Conservation (phyloP, 768 basidiomycete genomes). For the Amanita fuliginea region DNA sequence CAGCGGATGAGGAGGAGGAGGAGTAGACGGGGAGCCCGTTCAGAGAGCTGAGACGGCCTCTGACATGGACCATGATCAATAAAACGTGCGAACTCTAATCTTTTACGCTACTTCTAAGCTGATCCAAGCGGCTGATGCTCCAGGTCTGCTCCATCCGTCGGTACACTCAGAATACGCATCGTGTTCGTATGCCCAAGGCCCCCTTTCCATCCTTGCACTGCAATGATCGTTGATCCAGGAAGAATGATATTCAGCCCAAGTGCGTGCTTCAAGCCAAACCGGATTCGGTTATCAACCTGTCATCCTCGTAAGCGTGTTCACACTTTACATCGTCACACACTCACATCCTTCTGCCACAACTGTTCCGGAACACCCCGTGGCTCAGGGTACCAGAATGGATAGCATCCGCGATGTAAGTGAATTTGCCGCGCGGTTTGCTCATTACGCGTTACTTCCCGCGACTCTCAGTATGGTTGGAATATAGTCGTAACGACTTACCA, state of each 20-base stretch:
- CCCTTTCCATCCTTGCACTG: conserved; percentile 99
- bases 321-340: conserved; percentile 14
- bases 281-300: conserved; percentile 82
- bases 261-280: conserved; percentile 80
- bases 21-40: conserved; percentile 23
- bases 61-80: conserved; percentile 27
- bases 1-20: conserved; percentile 34
- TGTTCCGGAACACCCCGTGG: conserved; percentile 78
- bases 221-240: conserved; percentile 81
- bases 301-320: neutral
- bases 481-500: conserved; percentile 34
- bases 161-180: conserved; percentile 72
- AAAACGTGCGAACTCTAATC: neutral
- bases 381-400: conserved; percentile 95
- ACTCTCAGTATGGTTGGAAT: neutral
- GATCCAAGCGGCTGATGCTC: conserved; percentile 52
- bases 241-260: conserved; percentile 78
- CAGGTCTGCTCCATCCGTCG: conserved; percentile 71
- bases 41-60: conserved; percentile 16
- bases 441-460: conserved; percentile 79
- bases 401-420: conserved; percentile 93
- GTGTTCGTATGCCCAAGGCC: conserved; percentile 96
- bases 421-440: conserved; percentile 93
- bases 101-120: conserved; percentile 6
- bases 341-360: conserved; percentile 97